These are phyloP conservation scores for Lentithecium fluviatile DNA, from an alignment of 495 filamentous ascomycete species.

Conservation along the genomic window DNA sequence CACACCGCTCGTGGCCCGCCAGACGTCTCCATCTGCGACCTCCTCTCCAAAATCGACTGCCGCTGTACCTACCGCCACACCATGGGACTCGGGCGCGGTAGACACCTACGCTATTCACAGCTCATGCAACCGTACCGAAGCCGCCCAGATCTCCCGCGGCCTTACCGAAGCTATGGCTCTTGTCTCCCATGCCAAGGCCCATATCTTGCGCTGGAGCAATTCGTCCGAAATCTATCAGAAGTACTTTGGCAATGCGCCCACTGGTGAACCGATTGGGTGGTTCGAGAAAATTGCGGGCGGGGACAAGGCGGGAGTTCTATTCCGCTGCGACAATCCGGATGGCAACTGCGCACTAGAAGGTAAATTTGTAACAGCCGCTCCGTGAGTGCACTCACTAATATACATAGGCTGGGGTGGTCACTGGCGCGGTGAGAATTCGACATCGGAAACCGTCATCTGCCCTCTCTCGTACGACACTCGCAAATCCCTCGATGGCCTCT, in stretches of 20 bases:
- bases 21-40: background rate
- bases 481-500: constrained; percentile 52
- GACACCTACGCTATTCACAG: constrained; percentile 50
- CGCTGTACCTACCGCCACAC: background rate
- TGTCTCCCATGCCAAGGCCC: constrained; percentile 50
- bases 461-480: constrained; percentile 53
- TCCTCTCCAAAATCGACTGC: background rate
- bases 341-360: constrained; percentile 52
- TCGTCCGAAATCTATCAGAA: constrained; percentile 54
- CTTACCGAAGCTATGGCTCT: constrained; percentile 52
- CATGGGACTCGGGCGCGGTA: constrained; percentile 22
- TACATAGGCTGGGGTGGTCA: constrained; percentile 55
- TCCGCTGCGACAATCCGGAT: constrained; percentile 61
- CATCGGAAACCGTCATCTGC: constrained; percentile 62
- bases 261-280: constrained; percentile 53
- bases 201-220: constrained; percentile 53
- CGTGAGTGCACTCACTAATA: constrained; percentile 16
- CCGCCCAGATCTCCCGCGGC: constrained; percentile 48
- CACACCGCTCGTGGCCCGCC: background rate
- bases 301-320: constrained; percentile 49
- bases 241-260: constrained; percentile 56
- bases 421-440: constrained; percentile 58
- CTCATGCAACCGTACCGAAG: constrained; percentile 57
- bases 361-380: background rate
- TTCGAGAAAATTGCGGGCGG: constrained; percentile 52